Percentiles rank a stretch among this genome's conserved stretches.
phyloP scores from a whole-genome alignment of 495 filamentous ascomycete genomes.

The Xylaria scruposa region DNA sequence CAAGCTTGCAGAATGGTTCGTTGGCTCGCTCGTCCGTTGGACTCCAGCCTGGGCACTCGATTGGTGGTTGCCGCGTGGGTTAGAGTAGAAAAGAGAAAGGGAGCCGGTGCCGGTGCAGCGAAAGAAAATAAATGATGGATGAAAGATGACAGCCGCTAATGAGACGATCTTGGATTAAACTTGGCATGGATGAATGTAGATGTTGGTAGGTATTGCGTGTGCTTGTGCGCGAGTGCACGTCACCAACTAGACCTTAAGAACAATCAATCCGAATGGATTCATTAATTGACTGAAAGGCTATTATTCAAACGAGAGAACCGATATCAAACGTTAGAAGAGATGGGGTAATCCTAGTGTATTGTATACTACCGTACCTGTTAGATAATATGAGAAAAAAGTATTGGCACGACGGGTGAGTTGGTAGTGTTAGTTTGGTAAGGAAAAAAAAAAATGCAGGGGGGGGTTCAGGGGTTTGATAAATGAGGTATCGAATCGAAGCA shows the following conservation, averaged over 20 bases:
- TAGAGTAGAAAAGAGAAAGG: conserved; percentile 7
- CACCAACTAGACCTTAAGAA: neutral
- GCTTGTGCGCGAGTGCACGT: conserved; percentile 2
- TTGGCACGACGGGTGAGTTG: neutral
- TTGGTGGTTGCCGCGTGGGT: neutral
- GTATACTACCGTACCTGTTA: neutral
- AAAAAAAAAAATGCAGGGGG: neutral
- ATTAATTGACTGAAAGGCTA: no score
- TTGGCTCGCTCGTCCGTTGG: neutral
- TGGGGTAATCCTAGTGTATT: neutral
- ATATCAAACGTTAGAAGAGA: conserved; percentile 3
- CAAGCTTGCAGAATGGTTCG: conserved; percentile 12
- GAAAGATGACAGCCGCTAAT: conserved; percentile 14
- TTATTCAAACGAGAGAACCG: conserved; percentile 1
- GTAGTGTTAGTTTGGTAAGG: neutral
- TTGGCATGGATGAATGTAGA: neutral
- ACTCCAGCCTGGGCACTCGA: neutral
- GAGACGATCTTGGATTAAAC: conserved; percentile 1
- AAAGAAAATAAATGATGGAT: conserved; percentile 5
- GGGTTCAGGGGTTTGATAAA: conserved; percentile 3
- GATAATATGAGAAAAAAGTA: neutral
- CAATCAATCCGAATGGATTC: neutral
- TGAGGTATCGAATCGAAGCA: neutral
- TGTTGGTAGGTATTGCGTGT: neutral
- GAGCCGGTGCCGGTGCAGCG: neutral